These are phyloP conservation scores for Xerocomus potaroensis DNA, from an alignment of 768 basidiomycete species.

Conservation along the genomic window DNA sequence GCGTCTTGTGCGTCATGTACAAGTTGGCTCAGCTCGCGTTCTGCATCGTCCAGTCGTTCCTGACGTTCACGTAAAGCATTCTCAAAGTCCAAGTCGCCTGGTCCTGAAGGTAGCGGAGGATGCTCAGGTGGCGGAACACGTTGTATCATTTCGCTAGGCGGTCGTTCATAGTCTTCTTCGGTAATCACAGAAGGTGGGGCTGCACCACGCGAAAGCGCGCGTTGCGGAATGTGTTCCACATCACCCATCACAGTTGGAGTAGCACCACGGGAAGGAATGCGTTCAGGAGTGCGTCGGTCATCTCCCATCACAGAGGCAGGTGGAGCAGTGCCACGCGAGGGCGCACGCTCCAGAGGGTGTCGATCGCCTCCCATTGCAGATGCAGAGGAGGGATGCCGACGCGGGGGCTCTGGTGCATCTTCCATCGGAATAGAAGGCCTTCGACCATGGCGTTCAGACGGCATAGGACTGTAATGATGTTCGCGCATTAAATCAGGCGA, in stretches of 20 bases:
- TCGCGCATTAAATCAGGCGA: conserved; percentile 14
- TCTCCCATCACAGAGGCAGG: conserved; percentile 4
- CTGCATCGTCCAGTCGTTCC: conserved; percentile 54
- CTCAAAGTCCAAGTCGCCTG: conserved; percentile 33
- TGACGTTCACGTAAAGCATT: conserved; percentile 45
- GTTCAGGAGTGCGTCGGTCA: conserved; percentile 10
- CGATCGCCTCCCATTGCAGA: conserved; percentile 2
- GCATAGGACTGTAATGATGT: conserved; percentile 9
- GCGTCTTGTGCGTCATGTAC: conserved; percentile 49
- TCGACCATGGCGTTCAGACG: conserved; percentile 4
- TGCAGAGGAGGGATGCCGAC: conserved; percentile 11
- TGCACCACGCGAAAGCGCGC: conserved; percentile 14
- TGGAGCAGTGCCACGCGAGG: conserved; percentile 13
- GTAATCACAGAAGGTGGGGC: conserved; percentile 7
- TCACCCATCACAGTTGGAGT: background rate
- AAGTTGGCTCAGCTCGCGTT: conserved; percentile 45
- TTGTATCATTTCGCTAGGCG: conserved; percentile 25
- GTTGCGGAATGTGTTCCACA: conserved; percentile 3
- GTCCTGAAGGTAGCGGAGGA: conserved; percentile 21
- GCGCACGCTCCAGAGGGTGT: conserved; percentile 9
- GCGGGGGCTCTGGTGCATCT: conserved; percentile 3
- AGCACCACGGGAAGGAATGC: conserved; percentile 8
- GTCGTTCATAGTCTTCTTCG: conserved; percentile 19
- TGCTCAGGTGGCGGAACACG: conserved; percentile 16
- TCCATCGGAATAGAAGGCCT: background rate